Evolutionary conservation across 345 rosid genomes (phyloP).

Genomic region (Dipteronia dyeriana): DNA sequence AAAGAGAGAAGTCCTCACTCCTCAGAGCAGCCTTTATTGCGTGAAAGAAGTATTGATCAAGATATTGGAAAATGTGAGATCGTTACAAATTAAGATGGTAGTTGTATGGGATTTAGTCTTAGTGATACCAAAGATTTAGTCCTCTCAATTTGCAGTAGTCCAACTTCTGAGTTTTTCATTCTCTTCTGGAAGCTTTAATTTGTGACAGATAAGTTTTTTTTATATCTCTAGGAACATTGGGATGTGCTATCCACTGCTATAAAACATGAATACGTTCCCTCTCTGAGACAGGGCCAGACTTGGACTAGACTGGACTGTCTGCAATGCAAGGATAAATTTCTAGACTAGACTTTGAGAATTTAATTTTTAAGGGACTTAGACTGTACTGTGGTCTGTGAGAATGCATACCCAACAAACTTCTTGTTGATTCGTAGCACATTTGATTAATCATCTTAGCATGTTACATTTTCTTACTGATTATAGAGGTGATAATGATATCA

Average conservation of each 20-base stretch:
- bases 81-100: not conserved
- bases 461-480: too few relatives aligned
- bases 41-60: not conserved
- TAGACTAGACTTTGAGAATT: too few relatives aligned
- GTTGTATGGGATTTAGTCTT: not conserved
- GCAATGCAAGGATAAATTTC: not conserved
- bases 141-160: constrained; percentile 6
- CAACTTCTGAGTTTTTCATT: not conserved
- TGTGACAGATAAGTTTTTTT: not conserved
- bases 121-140: constrained; percentile 3
- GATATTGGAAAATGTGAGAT: constrained; percentile 1
- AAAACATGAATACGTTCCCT: too few relatives aligned
- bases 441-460: not conserved
- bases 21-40: not conserved
- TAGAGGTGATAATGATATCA: too few relatives aligned
- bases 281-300: not conserved
- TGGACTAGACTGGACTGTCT: too few relatives aligned
- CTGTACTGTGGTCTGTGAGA: not conserved
- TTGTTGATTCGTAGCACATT: not conserved
- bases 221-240: not conserved
- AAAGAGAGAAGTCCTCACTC: not conserved
- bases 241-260: not conserved
- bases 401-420: not conserved
- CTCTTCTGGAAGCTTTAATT: constrained; percentile 8
- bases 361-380: not conserved